phyloP scores from a whole-genome alignment of 495 filamentous ascomycete genomes.

The Penicillium coffeae region DNA sequence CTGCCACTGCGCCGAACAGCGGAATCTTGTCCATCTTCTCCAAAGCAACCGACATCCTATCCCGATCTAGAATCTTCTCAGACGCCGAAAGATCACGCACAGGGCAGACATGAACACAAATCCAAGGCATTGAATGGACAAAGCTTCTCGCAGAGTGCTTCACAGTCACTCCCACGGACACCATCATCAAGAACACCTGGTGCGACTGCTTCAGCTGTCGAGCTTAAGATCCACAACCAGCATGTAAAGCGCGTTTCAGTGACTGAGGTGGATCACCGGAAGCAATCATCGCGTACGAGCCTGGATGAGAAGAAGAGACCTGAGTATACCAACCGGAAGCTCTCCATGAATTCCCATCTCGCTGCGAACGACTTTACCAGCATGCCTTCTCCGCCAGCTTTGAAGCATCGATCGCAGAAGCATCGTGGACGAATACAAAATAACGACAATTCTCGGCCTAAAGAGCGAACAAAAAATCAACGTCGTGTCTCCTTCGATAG shows the following conservation, averaged over 20 bases:
- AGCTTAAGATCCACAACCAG: conserved; percentile 36
- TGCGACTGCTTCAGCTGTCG: conserved; percentile 29
- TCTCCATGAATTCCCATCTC: conserved; percentile 26
- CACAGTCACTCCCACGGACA: conserved; percentile 23
- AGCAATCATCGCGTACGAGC: conserved; percentile 28
- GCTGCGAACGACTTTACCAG: conserved; percentile 24
- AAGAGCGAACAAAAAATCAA: conserved; percentile 29
- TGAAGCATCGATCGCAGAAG: conserved; percentile 43
- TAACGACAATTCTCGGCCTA: conserved; percentile 13
- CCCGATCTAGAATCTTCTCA: conserved; percentile 10
- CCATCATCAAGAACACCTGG: conserved; percentile 28
- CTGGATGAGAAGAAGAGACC: conserved; percentile 32
- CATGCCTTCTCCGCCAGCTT: conserved; percentile 39
- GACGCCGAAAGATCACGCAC: conserved; percentile 4
- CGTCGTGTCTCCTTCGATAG: conserved; percentile 46
- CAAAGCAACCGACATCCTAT: not conserved
- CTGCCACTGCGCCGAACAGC: conserved; percentile 50
- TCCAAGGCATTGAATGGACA: conserved; percentile 6
- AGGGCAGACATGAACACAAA: conserved; percentile 7
- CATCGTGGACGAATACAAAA: conserved; percentile 34
- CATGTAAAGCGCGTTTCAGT: conserved; percentile 41
- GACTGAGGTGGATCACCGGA: conserved; percentile 36
- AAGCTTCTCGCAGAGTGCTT: not conserved
- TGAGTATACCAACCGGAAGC: conserved; percentile 29
- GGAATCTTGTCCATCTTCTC: conserved; percentile 17